These are phyloP conservation scores for Pythium coloratum DNA, from an alignment of 352 stramenopile species.

Conservation along the genomic window DNA sequence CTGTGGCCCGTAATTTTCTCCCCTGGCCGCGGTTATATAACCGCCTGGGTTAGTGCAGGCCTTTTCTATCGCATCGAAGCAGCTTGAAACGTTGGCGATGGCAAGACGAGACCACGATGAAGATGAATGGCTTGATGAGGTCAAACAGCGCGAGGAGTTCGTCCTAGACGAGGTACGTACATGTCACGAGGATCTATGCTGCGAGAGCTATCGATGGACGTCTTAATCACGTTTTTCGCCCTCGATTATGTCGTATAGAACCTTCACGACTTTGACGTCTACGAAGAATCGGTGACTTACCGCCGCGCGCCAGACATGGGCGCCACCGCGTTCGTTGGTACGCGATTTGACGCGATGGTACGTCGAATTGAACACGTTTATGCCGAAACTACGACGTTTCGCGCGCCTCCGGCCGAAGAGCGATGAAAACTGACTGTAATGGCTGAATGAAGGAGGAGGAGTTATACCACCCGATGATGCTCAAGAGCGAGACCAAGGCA, in stretches of 20 bases:
- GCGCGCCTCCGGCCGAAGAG: background rate
- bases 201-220: slow-evolving; percentile 26
- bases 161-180: slow-evolving; percentile 54
- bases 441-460: slow-evolving; percentile 26
- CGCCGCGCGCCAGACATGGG: slow-evolving; percentile 45
- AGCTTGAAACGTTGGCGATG: slow-evolving; percentile 44
- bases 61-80: slow-evolving; percentile 8
- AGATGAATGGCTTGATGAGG: slow-evolving; percentile 66
- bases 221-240: slow-evolving; percentile 3
- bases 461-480: slow-evolving; percentile 27
- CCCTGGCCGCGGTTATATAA: slow-evolving; percentile 19
- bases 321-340: slow-evolving; percentile 54
- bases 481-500: slow-evolving; percentile 27
- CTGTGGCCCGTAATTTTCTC: too few relatives aligned
- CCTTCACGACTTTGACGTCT: slow-evolving; percentile 39
- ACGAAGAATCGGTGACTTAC: slow-evolving; percentile 67
- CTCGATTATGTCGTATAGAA: slow-evolving; percentile 10
- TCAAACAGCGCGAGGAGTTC: slow-evolving; percentile 50
- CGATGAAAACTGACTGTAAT: background rate
- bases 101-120: slow-evolving; percentile 56
- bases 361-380: background rate
- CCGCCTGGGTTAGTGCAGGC: slow-evolving; percentile 11
- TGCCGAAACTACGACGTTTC: background rate
- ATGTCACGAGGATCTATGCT: too few relatives aligned
- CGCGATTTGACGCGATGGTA: slow-evolving; percentile 63